Conservation (phyloP, 1,139 yeast genomes). For the Debaryomycetaceae sp. region DNA sequence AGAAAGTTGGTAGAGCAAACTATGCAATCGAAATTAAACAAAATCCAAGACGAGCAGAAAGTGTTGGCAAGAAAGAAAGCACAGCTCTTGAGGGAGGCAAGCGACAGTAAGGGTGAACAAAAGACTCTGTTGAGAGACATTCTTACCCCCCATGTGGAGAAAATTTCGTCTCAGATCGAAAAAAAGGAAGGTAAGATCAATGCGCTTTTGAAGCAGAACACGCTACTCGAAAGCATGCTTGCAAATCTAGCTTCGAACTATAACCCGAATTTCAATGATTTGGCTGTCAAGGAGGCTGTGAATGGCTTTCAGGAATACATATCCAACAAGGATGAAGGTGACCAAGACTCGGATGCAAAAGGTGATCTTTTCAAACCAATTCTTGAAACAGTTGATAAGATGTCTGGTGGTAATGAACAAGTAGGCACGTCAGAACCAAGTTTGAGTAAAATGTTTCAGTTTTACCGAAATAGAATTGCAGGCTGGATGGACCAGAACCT, state of each 20-base stretch:
- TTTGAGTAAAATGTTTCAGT: constrained; percentile 21
- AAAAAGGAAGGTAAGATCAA: constrained; percentile 10
- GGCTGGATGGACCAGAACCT: constrained; percentile 1
- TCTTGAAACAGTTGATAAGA: not conserved
- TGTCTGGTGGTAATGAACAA: not conserved
- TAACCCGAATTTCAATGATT: constrained; percentile 88
- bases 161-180: constrained; percentile 8
- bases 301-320: constrained; percentile 54
- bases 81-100: constrained; percentile 9
- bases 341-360: constrained; percentile 2
- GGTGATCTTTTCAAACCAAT: not conserved
- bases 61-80: constrained; percentile 13
- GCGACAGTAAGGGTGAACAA: constrained; percentile 7
- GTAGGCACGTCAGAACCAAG: constrained; percentile 14
- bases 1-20: constrained; percentile 20
- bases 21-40: constrained; percentile 12
- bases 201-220: constrained; percentile 14
- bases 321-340: constrained; percentile 30
- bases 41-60: constrained; percentile 25
- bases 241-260: constrained; percentile 51
- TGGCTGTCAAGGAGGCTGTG: constrained; percentile 77
- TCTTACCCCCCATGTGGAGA: constrained; percentile 15
- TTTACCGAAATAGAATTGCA: constrained; percentile 13
- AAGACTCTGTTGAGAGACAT: constrained; percentile 15
- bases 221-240: constrained; percentile 42